Evolutionary conservation across 176 grass and related monocot genomes (phyloP).

Genomic region (Phoenix dactylifera): DNA sequence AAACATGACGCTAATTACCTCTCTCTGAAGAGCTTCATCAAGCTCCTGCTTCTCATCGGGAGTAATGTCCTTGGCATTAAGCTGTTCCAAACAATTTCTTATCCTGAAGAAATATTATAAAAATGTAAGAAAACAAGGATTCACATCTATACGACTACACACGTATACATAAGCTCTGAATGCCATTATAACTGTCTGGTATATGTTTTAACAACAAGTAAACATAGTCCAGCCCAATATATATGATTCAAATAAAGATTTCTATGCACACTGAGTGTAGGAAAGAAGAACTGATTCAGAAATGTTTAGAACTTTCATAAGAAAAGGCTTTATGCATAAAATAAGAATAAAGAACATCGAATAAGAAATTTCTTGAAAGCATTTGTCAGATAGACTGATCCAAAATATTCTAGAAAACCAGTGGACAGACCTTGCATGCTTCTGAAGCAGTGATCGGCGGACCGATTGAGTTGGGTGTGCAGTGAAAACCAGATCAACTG

Average conservation of each 20-base stretch:
- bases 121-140: neutral
- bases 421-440: constrained; percentile 57
- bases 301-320: no score
- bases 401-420: neutral
- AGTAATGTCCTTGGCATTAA: constrained; percentile 86
- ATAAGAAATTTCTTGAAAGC: constrained; percentile 3
- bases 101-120: constrained; percentile 45
- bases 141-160: no score
- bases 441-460: constrained; percentile 91
- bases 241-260: no score
- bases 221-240: no score
- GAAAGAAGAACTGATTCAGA: no score
- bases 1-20: constrained; percentile 36
- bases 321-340: neutral
- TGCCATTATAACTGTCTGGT: no score
- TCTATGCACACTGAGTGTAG: no score
- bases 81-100: constrained; percentile 68
- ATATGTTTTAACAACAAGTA: no score
- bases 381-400: constrained; percentile 1
- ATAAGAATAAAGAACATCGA: neutral
- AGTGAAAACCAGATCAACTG: constrained; percentile 92
- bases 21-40: constrained; percentile 94
- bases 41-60: constrained; percentile 93
- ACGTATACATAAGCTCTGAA: no score
- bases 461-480: constrained; percentile 93